Percentiles rank a stretch among this genome's conserved stretches.
These are phyloP conservation scores for Coemansia interrupta DNA, from an alignment of 192 early-diverging fungal species.

Conservation along the genomic window DNA sequence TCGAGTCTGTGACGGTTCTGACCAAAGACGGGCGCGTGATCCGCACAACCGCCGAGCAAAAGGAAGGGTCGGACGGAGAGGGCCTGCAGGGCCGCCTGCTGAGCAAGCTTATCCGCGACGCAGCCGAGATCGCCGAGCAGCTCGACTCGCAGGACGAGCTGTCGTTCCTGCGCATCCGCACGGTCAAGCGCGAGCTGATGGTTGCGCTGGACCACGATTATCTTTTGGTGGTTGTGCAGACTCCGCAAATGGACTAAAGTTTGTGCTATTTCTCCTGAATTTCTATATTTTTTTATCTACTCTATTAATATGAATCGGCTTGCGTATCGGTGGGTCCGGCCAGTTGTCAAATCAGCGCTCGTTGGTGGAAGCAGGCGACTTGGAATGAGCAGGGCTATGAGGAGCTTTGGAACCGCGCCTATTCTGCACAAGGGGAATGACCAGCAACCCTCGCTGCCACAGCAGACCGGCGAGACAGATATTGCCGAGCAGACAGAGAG, in stretches of 20 bases:
- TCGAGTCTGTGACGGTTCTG: constrained; percentile 86
- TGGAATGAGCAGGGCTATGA: no score
- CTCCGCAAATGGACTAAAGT: constrained; percentile 34
- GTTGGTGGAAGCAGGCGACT: background rate
- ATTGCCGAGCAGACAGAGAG: background rate
- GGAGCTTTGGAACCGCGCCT: no score
- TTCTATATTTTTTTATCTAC: background rate
- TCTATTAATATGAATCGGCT: constrained; percentile 9
- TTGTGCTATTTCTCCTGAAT: background rate
- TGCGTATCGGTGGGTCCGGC: background rate
- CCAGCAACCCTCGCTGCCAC: background rate
- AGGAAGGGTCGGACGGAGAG: constrained; percentile 52
- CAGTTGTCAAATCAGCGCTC: background rate
- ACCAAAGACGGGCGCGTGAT: constrained; percentile 90
- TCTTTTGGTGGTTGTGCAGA: constrained; percentile 45
- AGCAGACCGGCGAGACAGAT: background rate
- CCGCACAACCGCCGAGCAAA: constrained; percentile 75
- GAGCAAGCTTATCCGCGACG: constrained; percentile 74
- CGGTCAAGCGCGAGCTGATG: constrained; percentile 96
- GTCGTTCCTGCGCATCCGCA: constrained; percentile 87
- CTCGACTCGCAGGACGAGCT: constrained; percentile 92
- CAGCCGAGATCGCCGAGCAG: constrained; percentile 69
- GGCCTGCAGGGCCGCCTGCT: constrained; percentile 70
- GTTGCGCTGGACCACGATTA: constrained; percentile 70
- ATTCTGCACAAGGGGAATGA: constrained; percentile 3